These are phyloP conservation scores for Sequoia sempervirens DNA, from an alignment of 75 land plant genomes.

Conservation along the genomic window DNA sequence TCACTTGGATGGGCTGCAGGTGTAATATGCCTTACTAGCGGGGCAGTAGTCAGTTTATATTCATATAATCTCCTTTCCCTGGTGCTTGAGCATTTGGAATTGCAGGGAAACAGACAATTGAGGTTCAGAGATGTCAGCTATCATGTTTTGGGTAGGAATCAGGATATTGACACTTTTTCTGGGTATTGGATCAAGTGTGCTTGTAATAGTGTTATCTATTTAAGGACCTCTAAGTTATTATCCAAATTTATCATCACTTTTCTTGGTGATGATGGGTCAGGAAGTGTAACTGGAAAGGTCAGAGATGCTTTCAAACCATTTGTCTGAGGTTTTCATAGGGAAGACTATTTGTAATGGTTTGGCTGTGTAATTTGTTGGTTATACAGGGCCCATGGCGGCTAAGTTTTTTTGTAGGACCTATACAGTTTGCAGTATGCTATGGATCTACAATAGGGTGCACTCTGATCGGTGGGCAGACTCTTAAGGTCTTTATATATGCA, in stretches of 20 bases:
- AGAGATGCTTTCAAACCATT: no score
- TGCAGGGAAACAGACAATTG: constrained; percentile 43
- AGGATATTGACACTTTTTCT: no score
- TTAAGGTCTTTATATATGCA: constrained; percentile 48
- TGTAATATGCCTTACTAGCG: constrained; percentile 32
- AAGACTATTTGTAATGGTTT: background rate
- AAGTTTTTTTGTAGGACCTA: constrained; percentile 54
- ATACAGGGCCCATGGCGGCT: constrained; percentile 70
- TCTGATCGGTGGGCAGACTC: constrained; percentile 76
- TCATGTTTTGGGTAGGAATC: constrained; percentile 45
- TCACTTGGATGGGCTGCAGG: constrained; percentile 66
- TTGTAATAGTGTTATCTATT: no score
- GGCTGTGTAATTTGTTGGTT: background rate
- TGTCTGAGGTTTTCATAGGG: no score
- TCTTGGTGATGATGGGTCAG: no score
- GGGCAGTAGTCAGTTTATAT: constrained; percentile 63
- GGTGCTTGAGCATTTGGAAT: constrained; percentile 65
- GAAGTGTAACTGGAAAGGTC: no score
- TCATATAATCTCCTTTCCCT: constrained; percentile 59
- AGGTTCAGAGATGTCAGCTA: constrained; percentile 71
- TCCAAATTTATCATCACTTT: no score
- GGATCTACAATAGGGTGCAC: constrained; percentile 56
- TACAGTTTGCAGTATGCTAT: constrained; percentile 63
- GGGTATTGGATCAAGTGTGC: no score
- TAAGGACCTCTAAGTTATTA: no score